A percentile compares a stretch with the other conserved stretches of the same genome.
phyloP scores from a whole-genome alignment of 495 filamentous ascomycete species.

The Echria macrotheca region DNA sequence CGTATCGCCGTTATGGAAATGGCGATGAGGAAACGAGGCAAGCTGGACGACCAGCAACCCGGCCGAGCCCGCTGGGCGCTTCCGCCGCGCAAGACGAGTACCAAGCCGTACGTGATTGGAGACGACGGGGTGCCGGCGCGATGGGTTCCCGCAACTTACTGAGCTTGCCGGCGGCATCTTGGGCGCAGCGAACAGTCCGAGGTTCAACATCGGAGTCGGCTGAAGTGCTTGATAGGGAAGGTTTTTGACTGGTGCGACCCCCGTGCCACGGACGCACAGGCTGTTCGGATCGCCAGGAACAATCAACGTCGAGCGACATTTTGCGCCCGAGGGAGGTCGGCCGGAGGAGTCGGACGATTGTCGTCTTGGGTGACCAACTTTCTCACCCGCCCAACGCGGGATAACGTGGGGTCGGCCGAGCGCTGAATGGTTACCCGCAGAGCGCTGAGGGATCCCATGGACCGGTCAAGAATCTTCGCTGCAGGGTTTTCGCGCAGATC shows the following conservation, averaged over 20 bases:
- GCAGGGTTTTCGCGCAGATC: neutral
- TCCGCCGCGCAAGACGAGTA: slow-evolving; percentile 67
- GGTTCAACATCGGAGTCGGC: too few species aligned
- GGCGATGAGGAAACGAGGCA: slow-evolving; percentile 90
- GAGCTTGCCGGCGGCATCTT: neutral
- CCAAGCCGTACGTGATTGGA: slow-evolving; percentile 47
- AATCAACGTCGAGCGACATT: neutral
- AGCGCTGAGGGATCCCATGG: slow-evolving; percentile 1
- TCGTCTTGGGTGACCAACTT: neutral
- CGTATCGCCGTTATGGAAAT: slow-evolving; percentile 93
- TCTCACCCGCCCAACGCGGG: slow-evolving; percentile 5
- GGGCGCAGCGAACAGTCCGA: too few species aligned
- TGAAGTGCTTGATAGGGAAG: too few species aligned
- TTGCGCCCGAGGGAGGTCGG: too few species aligned
- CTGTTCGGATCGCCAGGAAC: slow-evolving; percentile 4
- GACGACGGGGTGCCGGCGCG: slow-evolving; percentile 46
- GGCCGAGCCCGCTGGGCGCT: slow-evolving; percentile 79
- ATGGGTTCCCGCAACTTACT: slow-evolving; percentile 37
- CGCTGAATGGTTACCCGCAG: slow-evolving; percentile 1
- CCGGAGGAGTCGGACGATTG: too few species aligned
- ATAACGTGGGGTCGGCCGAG: slow-evolving; percentile 7
- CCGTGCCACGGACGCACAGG: neutral
- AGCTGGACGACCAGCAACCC: slow-evolving; percentile 78
- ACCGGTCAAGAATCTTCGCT: neutral
- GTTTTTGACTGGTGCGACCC: too few species aligned